Evolutionary conservation across 495 filamentous ascomycete genomes (phyloP), one percentile per base, ranked within the genome.

Genomic region (Penicillium lividum): DNA sequence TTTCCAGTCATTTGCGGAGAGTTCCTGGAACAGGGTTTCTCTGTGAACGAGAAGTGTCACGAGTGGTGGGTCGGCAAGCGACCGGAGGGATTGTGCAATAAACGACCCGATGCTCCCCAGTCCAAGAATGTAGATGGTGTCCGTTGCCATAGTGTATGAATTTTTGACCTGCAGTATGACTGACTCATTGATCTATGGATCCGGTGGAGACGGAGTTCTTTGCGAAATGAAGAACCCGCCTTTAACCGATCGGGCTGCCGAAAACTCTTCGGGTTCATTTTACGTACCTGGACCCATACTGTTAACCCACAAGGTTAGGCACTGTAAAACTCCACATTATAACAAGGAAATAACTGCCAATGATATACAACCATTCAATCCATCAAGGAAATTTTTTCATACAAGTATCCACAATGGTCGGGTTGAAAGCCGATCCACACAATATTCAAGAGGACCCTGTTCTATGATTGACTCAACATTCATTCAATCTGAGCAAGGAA

Each of bases 71-170:
- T 76, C 69, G 1, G 80, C 69, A 7, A 82, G 63, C 38, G 73
- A 72, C 4, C 73, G 73, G 15, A 84, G 61, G 6, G 75, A 72
- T 55, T 84, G 80, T 3, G 81, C 82, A 40, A 82, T 70, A 25
- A 85, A 78, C 4, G 69, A 72, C 1, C 81, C 82, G n/a, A 84
- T 69, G 56, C 70, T 81, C 27, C 82, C 82, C 28, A 75, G 62
- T 5, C 82, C 82, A 5, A 85, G 50, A 13, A 85, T 70, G 58
- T 83, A 71, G 13, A 85, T 78, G 9, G 51, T 22, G 8, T 11
- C n/a, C 0, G 3, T 46, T 27, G 18, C 25, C 43, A 46, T 22
- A 16, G 5, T 46, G 9, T 5, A 46, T 46, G 18, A 44, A 5
- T 15, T 44, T 13, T 16, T 16, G 15, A 18, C 3, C 42, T 44